A percentile compares a stretch with the other conserved stretches of the same genome.
Conservation (phyloP, 805 yeast species). For the Kluyveromyces siamensis region DNA sequence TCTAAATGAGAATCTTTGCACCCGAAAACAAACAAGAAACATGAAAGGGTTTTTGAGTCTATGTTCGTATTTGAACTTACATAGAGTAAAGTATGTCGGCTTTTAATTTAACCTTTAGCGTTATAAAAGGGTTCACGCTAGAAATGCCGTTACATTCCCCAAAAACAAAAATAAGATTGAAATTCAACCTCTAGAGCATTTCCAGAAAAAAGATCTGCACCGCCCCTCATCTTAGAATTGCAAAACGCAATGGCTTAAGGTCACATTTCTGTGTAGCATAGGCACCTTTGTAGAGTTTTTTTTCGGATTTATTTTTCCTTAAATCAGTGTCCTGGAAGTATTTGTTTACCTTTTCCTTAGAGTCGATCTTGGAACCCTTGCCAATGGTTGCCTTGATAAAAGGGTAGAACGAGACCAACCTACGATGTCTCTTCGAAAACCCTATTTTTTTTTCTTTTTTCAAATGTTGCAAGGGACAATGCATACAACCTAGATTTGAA, state of each 20-base stretch:
- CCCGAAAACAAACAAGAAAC: background rate
- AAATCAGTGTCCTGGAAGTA: too few relatives aligned
- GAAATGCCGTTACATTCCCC: background rate
- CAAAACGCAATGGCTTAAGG: background rate
- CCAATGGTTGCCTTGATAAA: background rate
- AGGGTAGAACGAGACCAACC: background rate
- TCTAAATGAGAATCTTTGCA: background rate
- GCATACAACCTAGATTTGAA: too few relatives aligned
- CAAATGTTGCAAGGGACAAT: background rate
- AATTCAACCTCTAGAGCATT: background rate
- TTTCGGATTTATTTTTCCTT: background rate
- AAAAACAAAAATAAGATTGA: background rate
- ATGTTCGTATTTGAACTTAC: background rate
- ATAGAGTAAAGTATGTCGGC: background rate
- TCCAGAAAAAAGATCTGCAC: background rate
- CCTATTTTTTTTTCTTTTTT: too few relatives aligned
- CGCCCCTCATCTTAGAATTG: background rate
- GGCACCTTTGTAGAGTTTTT: background rate
- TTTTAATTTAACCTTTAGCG: background rate
- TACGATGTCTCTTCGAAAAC: background rate
- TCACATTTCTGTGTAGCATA: background rate
- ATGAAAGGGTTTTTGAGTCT: background rate
- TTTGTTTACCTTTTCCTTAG: background rate
- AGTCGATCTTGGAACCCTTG: too few relatives aligned
- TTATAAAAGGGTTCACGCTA: background rate